phyloP scores from a whole-genome alignment of 805 yeast genomes.

The Nakazawaea populi region DNA sequence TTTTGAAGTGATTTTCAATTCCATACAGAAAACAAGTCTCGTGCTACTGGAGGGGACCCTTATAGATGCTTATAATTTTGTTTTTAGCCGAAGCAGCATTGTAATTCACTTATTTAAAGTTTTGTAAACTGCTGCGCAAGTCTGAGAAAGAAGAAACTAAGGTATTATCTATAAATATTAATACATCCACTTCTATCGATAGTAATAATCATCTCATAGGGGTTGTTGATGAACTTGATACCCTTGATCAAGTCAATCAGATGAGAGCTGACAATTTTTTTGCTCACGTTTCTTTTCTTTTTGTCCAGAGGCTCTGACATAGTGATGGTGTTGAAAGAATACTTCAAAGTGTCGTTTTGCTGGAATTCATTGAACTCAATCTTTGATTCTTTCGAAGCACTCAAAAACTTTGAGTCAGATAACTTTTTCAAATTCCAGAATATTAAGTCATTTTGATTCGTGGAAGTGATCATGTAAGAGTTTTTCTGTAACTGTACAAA shows the following conservation, averaged over 20 bases:
- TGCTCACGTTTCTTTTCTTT: conserved; percentile 13
- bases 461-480: conserved; percentile 13
- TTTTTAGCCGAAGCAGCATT: not conserved
- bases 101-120: too few species aligned
- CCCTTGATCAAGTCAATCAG: conserved; percentile 50
- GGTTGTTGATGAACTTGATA: conserved; percentile 38
- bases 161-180: conserved; percentile 43
- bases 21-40: too few species aligned
- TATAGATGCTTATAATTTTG: too few species aligned
- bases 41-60: too few species aligned
- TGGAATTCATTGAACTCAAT: conserved; percentile 23
- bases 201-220: conserved; percentile 56
- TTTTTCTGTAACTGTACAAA: conserved; percentile 12
- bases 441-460: conserved; percentile 16
- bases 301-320: not conserved
- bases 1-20: too few species aligned
- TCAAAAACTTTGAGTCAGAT: conserved; percentile 23
- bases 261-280: conserved; percentile 26
- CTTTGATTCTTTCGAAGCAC: not conserved
- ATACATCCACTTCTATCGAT: conserved; percentile 65
- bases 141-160: too few species aligned
- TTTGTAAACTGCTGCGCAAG: too few species aligned
- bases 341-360: conserved; percentile 28
- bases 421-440: conserved; percentile 33
- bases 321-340: conserved; percentile 6